phyloP scores from a whole-genome alignment of 495 filamentous ascomycete species.

The Copromyces sp. region DNA sequence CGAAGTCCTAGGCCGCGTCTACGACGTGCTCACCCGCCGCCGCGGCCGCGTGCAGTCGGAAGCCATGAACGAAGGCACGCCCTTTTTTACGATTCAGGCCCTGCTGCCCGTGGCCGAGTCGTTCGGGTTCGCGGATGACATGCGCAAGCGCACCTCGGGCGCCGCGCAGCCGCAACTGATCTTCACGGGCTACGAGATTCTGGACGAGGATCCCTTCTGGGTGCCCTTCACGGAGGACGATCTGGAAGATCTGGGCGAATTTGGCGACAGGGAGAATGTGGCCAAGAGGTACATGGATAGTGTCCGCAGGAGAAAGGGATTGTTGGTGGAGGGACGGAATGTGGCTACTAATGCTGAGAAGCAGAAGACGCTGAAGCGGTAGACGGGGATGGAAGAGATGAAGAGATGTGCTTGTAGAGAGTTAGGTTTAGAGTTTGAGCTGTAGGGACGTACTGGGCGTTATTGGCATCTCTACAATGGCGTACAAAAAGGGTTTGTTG shows the following conservation, averaged over 20 bases:
- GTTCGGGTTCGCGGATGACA: constrained; percentile 93
- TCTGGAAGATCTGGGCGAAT: constrained; percentile 88
- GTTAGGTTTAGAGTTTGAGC: too few relatives aligned
- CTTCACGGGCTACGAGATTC: constrained; percentile 82
- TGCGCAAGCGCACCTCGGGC: constrained; percentile 86
- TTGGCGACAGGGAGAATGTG: constrained; percentile 87
- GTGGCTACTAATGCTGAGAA: constrained; percentile 84
- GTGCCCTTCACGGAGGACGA: constrained; percentile 94
- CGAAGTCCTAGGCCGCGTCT: constrained; percentile 90
- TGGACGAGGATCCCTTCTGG: constrained; percentile 95
- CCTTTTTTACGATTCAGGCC: constrained; percentile 87
- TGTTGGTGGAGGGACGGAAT: constrained; percentile 64
- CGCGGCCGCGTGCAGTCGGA: constrained; percentile 84
- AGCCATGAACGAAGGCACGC: constrained; percentile 85
- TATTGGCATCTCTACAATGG: neutral
- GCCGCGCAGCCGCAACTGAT: constrained; percentile 86
- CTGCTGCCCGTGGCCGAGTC: constrained; percentile 85
- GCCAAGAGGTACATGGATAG: constrained; percentile 92
- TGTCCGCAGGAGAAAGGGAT: constrained; percentile 73
- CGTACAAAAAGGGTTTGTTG: neutral
- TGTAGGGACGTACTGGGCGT: too few relatives aligned
- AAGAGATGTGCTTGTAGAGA: neutral
- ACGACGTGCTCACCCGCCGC: constrained; percentile 83
- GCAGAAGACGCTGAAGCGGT: constrained; percentile 98
- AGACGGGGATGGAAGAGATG: constrained; percentile 6